phyloP scores from a whole-genome alignment of 2,329 filamentous ascomycete species.

The Pestalotiopsis fici region DNA sequence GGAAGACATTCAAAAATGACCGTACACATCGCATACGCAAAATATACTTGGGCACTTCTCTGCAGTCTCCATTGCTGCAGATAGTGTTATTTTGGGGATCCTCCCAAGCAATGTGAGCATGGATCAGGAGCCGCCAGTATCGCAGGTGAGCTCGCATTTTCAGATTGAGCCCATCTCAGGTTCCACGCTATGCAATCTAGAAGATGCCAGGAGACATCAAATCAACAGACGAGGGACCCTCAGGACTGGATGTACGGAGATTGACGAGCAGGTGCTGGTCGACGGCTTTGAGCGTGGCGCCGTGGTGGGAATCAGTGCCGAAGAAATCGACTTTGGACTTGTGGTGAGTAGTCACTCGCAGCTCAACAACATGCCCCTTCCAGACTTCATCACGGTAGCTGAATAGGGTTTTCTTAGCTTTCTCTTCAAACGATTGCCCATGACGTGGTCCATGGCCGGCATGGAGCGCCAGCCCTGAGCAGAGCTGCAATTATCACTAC shows the following conservation, averaged over 20 bases:
- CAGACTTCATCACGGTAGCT: neutral
- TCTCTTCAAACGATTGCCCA: conserved; percentile 48
- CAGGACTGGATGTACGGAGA: conserved; percentile 44
- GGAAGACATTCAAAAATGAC: neutral
- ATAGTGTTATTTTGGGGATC: too few species aligned
- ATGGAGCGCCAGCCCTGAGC: neutral
- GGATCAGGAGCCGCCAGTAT: conserved; percentile 11
- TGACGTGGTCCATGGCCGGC: conserved; percentile 31
- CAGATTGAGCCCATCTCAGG: conserved; percentile 46
- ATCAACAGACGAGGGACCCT: conserved; percentile 31
- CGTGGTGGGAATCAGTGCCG: conserved; percentile 55
- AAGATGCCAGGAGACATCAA: conserved; percentile 35
- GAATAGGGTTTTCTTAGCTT: conserved; percentile 25
- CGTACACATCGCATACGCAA: neutral
- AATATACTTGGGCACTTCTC: neutral
- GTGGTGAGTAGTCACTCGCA: conserved; percentile 36
- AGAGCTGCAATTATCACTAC: conserved; percentile 50
- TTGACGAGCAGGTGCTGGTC: conserved; percentile 49
- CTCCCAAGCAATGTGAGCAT: neutral
- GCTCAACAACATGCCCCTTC: neutral
- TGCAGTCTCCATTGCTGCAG: too few species aligned
- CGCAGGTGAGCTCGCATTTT: conserved; percentile 49
- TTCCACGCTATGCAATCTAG: conserved; percentile 38
- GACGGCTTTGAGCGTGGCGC: conserved; percentile 47
- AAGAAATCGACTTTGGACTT: conserved; percentile 50